phyloP scores from a whole-genome alignment of 768 basidiomycete species.

The Lentinula lateritia region DNA sequence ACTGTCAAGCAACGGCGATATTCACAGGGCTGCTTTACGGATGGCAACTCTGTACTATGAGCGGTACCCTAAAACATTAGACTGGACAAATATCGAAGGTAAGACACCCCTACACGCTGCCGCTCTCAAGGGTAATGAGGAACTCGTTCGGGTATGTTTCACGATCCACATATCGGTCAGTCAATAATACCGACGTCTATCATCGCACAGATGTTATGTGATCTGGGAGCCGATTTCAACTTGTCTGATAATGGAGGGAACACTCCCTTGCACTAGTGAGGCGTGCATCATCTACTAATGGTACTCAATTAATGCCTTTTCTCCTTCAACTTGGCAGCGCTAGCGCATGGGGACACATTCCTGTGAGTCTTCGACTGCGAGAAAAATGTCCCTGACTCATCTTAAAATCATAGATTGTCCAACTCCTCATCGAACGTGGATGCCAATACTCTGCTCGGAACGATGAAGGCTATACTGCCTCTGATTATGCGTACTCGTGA shows the following conservation, averaged over 20 bases:
- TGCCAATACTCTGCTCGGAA: slow-evolving; percentile 81
- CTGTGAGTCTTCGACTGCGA: slow-evolving; percentile 39
- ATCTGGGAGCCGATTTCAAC: slow-evolving; percentile 86
- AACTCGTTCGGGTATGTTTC: slow-evolving; percentile 66
- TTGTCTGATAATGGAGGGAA: slow-evolving; percentile 90
- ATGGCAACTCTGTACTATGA: slow-evolving; percentile 89
- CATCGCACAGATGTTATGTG: slow-evolving; percentile 72
- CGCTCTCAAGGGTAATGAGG: slow-evolving; percentile 84
- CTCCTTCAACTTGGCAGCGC: slow-evolving; percentile 42
- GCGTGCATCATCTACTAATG: slow-evolving; percentile 7
- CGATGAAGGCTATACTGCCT: slow-evolving; percentile 86
- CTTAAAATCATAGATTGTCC: slow-evolving; percentile 52
- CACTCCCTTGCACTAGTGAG: slow-evolving; percentile 89
- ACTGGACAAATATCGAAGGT: slow-evolving; percentile 89
- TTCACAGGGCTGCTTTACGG: slow-evolving; percentile 66
- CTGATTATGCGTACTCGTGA: slow-evolving; percentile 89
- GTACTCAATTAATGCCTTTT: neutral
- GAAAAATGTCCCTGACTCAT: neutral
- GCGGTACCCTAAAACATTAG: slow-evolving; percentile 79
- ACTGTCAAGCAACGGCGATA: slow-evolving; percentile 48
- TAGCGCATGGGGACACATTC: slow-evolving; percentile 82
- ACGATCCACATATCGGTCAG: slow-evolving; percentile 7
- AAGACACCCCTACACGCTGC: slow-evolving; percentile 90
- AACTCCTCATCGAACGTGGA: slow-evolving; percentile 83
- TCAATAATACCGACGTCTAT: slow-evolving; percentile 6